Base-by-base conservation (phyloP, 2,329 filamentous ascomycete genomes). In the Dendryphion nanum region DNA sequence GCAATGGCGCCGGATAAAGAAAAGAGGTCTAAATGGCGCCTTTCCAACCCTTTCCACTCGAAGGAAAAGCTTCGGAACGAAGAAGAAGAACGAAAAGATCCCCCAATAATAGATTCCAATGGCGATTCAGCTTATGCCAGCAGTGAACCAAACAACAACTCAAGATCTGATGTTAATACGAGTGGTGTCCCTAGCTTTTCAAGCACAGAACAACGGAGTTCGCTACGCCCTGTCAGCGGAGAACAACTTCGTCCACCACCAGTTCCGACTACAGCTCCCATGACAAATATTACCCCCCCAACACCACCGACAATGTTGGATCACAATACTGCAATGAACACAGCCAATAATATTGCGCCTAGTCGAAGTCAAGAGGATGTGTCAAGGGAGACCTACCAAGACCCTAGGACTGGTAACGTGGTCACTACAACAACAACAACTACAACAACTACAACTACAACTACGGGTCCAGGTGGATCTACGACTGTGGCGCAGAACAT, bases 371-470 rank as follows among this genome's bases (percentile, higher is more conserved):
- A 44, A 20, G 58, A 62, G 26, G 54, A 59, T 36, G 39, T 62
- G 4, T 45, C 50, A 2, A 46, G 43, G 31, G 60, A 65, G 21
- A 57, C 58, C 8, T 55, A 63, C 30, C 53, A 53, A 19, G 60
- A 65, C 34, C 44, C 42, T 15, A 50, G 45, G 12, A 63, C 61
- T 6, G 61, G 61, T 0, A 59, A 63, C 18, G 52, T 63, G 15
- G 52, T 65, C 3, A 63, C 60, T 4, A 57, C 58, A 3, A 63
- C 57, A 6, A 65, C 60, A 1, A 65, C 61, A 5, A 63, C 61
- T 1, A 65, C 60, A 2, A 64, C 61, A 1, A 64, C 61, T 1
- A 64, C 61, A 1, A 65, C 59, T 2, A 64, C 59, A 13, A 60
- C 55, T 2, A 63, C 60, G 10, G 59, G 60, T 0, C 59, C 59